Evolutionary conservation across 352 stramenopile species (phyloP).

Genomic region (Hyaloperonospora brassicae): DNA sequence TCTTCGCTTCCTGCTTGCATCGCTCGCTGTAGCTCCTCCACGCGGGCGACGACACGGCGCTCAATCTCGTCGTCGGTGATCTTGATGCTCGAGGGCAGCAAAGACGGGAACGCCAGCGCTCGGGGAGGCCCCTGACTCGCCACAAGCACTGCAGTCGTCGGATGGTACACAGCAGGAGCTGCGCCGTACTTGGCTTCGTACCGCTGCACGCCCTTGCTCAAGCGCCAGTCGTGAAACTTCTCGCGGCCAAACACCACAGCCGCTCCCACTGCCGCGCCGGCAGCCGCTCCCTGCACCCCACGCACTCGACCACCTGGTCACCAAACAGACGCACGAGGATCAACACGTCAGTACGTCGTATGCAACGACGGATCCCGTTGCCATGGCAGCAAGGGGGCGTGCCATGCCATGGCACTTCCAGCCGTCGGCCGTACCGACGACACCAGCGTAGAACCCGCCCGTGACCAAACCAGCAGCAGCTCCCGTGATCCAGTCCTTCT

Average conservation of each 20-base stretch:
- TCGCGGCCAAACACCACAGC: conserved; percentile 56
- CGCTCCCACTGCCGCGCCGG: conserved; percentile 48
- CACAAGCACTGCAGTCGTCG: conserved; percentile 48
- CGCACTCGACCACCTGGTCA: conserved; percentile 52
- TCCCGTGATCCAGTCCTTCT: conserved; percentile 54
- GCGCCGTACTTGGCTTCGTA: conserved; percentile 76
- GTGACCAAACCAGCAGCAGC: conserved; percentile 50
- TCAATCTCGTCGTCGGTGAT: conserved; percentile 74
- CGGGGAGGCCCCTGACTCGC: conserved; percentile 50
- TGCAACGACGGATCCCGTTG: neutral
- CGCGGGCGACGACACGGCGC: conserved; percentile 57
- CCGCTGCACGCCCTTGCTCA: conserved; percentile 61
- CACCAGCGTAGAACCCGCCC: conserved; percentile 58
- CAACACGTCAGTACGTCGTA: neutral
- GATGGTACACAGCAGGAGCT: conserved; percentile 53
- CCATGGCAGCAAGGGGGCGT: too few species aligned
- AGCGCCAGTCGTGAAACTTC: conserved; percentile 71
- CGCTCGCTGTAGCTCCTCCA: conserved; percentile 44
- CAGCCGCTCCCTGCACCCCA: conserved; percentile 56
- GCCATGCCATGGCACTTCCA: neutral
- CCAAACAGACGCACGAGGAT: neutral
- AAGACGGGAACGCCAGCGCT: conserved; percentile 55
- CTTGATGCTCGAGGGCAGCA: conserved; percentile 63
- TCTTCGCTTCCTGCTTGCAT: neutral
- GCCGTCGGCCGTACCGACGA: conserved; percentile 41